These are phyloP conservation scores for Madurella fahalii DNA, from an alignment of 2,329 filamentous ascomycete species.

Conservation along the genomic window DNA sequence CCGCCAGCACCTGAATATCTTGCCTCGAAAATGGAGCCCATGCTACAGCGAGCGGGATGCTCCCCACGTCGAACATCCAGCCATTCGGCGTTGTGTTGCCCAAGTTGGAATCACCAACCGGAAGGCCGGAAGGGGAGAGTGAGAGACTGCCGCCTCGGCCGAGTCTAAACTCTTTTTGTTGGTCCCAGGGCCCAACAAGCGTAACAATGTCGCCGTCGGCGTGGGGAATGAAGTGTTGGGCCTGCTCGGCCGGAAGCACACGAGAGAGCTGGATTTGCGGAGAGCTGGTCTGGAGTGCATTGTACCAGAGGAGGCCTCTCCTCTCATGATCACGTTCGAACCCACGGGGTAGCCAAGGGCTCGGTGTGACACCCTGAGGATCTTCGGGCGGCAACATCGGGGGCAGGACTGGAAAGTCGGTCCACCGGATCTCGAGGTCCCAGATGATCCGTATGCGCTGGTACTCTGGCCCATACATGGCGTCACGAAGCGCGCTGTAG, in stretches of 20 bases:
- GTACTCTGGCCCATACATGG: constrained; percentile 41
- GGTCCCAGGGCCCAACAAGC: constrained; percentile 28
- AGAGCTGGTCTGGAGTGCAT: constrained; percentile 14
- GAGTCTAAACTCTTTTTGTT: constrained; percentile 26
- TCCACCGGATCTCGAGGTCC: constrained; percentile 41
- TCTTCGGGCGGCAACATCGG: constrained; percentile 29
- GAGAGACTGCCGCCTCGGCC: constrained; percentile 17
- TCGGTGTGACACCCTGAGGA: constrained; percentile 31
- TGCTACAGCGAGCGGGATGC: constrained; percentile 48
- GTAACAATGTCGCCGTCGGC: constrained; percentile 23
- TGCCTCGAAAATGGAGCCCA: constrained; percentile 45
- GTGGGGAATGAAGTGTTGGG: constrained; percentile 17
- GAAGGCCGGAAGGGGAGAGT: constrained; percentile 17
- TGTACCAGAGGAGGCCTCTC: constrained; percentile 31
- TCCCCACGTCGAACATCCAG: constrained; percentile 53
- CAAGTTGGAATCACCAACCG: constrained; percentile 11
- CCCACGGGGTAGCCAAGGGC: constrained; percentile 38
- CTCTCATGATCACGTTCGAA: constrained; percentile 34
- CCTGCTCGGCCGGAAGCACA: constrained; percentile 17
- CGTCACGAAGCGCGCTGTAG: constrained; percentile 34
- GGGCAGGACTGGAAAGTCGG: constrained; percentile 38
- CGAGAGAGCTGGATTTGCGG: constrained; percentile 21
- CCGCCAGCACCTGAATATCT: constrained; percentile 46
- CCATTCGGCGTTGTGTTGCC: constrained; percentile 31
- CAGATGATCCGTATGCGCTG: constrained; percentile 34